Evolutionary conservation across 2,329 filamentous ascomycete genomes (phyloP), one percentile per base, ranked within the genome.

Genomic region (Aspergillus ibericus): DNA sequence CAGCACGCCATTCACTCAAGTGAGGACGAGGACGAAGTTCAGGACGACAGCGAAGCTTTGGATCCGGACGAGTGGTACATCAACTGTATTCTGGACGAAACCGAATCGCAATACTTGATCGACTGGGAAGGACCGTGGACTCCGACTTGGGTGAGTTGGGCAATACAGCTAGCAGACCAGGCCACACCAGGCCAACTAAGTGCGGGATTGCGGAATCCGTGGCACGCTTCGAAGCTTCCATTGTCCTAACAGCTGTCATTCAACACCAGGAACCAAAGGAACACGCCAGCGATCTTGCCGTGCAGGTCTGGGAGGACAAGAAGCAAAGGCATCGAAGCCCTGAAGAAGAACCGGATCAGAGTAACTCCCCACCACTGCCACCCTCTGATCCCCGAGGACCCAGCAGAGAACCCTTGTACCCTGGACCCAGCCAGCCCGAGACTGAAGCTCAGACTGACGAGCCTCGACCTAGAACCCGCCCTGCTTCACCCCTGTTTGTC

Each of bases 41-140:
- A 54, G 22, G 46, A 60, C 54, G 36, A 62, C 36, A 64, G 53
- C 16, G 57, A 53, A 54, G 48, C 49, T 29, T 47, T 68, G 48
- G 64, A 54, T n/a, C 68, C 71, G 44, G 66, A 70, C 59, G 71
- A 75, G 64, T 75, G 65, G 60, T 67, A 66, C 55, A 74, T 75
- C 42, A 73, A 73, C 53, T 67, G 66, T 59, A 75, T 76, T 49
- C 66, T 76, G 56, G 70, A 70, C 61, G 74, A 77, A 63, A 68
- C 67, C 32, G 57, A 66, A 46, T 63, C 65, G 16, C 65, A 72
- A 50, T 77, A 76, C 63, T 65, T 77, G 27, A 73, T 77, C 59
- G 74, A 75, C 34, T 76, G 74, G 75, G 70, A 72, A 56, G 74
- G 71, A 8, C 62, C 66, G 27, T 77, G 69, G 62, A 64, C 69